Evolutionary conservation across 129 eudicot genomes (phyloP), one percentile per base, ranked within the genome.

Genomic region (Pittosporum tobira): DNA sequence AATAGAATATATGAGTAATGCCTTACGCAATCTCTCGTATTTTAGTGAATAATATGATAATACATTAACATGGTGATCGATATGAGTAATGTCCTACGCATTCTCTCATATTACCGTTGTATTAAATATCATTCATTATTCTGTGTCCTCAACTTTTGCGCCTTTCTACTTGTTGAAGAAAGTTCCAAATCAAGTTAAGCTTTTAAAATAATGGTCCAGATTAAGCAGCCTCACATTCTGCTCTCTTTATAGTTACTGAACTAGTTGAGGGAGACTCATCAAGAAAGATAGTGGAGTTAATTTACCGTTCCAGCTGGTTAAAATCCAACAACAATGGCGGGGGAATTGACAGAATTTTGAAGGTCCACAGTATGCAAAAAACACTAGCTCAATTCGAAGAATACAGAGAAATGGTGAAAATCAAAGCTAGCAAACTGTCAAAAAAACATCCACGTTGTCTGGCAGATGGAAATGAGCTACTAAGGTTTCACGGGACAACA

Each of bases 261-360:
- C 91, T 91, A 20, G 71, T 70, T 23, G 96, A 91, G 69, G 99
- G 99, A 63, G 96, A 91, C 43, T 91, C 99, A 5, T 83, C 99
- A 0, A 78, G 99, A 68, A 91, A 69, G 71, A 91, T 91, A 2
- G 99, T 91, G 24, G 96, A 91, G 66, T 68, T 91, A 60, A 91
- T 91, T 21, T 91, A 84, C 82, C 72, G 86, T 57, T 73, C 99
- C 11, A 87, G 88, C 77, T 66, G 80, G 84, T 60, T 82, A 61
- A 82, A 77, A 63, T 66, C 85, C 20, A 88, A 83, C 49, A 66
- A 71, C 57, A 68, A 47, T 29, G 51, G 69, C 5, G 84, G 87
- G 6, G 81, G 80, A 26, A 87, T 91, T 31, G 96, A 83, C 68
- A 80, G 99, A 66, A 88, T 91, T 38, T 66, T 91, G 70, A 91